Conservation (phyloP, 768 basidiomycete genomes). For the Pleurotus platypus region DNA sequence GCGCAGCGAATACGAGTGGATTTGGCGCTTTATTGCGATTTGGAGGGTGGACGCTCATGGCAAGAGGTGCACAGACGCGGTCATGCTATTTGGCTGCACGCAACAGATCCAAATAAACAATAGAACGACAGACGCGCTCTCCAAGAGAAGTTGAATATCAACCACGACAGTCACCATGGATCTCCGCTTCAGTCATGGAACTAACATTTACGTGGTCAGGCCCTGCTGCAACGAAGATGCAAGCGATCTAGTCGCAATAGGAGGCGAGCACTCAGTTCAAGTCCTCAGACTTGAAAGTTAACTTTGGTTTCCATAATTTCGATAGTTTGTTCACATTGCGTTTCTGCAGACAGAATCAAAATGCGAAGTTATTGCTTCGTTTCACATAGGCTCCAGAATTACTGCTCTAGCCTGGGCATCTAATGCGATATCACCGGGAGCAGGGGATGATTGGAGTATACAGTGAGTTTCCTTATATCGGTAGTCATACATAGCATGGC, state of each 20-base stretch:
- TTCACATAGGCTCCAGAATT: constrained; percentile 66
- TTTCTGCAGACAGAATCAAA: constrained; percentile 35
- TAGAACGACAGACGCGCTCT: neutral
- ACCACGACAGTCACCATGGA: constrained; percentile 39
- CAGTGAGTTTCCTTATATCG: constrained; percentile 49
- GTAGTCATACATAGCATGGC: neutral
- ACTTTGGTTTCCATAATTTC: neutral
- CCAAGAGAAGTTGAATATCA: neutral
- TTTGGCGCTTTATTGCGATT: constrained; percentile 43
- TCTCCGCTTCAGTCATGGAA: constrained; percentile 54
- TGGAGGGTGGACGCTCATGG: constrained; percentile 9
- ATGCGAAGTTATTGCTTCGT: constrained; percentile 57
- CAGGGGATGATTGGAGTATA: constrained; percentile 62
- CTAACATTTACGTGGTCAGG: constrained; percentile 58
- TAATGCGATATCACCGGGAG: constrained; percentile 60
- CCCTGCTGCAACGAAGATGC: constrained; percentile 65
- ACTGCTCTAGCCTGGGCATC: constrained; percentile 82
- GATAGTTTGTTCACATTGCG: neutral
- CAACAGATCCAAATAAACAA: neutral
- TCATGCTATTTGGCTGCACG: neutral
- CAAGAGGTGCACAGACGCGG: neutral
- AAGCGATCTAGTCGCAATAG: constrained; percentile 67
- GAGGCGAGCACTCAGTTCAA: constrained; percentile 70
- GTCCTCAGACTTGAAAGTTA: constrained; percentile 59
- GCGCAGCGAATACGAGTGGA: constrained; percentile 56